A percentile compares a stretch with the other conserved stretches of the same genome.
phyloP scores from a whole-genome alignment of 2,329 filamentous ascomycete genomes.

The Xylariaceae sp. region DNA sequence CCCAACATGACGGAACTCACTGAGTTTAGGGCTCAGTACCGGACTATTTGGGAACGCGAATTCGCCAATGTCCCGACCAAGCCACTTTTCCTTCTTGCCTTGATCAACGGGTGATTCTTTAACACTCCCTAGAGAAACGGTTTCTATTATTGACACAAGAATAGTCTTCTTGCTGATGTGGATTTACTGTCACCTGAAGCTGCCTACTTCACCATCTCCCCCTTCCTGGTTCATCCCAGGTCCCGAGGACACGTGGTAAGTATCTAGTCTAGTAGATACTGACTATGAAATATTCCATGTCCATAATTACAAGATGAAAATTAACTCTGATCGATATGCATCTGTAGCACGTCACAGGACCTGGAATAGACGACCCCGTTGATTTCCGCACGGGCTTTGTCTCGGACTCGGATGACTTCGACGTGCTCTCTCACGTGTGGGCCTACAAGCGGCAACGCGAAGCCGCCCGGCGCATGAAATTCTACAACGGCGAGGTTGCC shows the following conservation, averaged over 20 bases:
- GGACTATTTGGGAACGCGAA: slow-evolving; percentile 1
- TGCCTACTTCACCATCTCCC: slow-evolving; percentile 6
- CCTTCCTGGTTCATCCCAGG: slow-evolving; percentile 7
- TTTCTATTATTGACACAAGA: too few relatives aligned
- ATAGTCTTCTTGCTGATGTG: background rate
- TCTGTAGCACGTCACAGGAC: slow-evolving; percentile 55
- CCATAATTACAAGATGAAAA: too few relatives aligned
- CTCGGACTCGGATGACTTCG: slow-evolving; percentile 42
- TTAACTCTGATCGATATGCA: too few relatives aligned
- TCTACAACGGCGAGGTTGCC: slow-evolving; percentile 45
- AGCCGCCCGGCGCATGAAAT: slow-evolving; percentile 52
- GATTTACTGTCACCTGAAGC: background rate
- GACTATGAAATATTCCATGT: too few relatives aligned
- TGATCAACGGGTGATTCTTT: background rate
- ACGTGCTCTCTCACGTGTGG: slow-evolving; percentile 57
- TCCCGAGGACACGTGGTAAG: slow-evolving; percentile 9
- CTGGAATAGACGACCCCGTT: slow-evolving; percentile 36
- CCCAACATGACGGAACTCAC: slow-evolving; percentile 3
- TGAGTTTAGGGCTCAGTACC: background rate
- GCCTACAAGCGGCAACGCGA: slow-evolving; percentile 63
- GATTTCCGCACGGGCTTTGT: slow-evolving; percentile 59
- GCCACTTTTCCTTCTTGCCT: background rate
- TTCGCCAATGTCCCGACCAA: background rate
- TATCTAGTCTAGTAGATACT: too few relatives aligned
- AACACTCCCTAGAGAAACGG: too few relatives aligned